Base-by-base conservation (phyloP, 345 rosid species). In the Eucalyptus pauciflora region DNA sequence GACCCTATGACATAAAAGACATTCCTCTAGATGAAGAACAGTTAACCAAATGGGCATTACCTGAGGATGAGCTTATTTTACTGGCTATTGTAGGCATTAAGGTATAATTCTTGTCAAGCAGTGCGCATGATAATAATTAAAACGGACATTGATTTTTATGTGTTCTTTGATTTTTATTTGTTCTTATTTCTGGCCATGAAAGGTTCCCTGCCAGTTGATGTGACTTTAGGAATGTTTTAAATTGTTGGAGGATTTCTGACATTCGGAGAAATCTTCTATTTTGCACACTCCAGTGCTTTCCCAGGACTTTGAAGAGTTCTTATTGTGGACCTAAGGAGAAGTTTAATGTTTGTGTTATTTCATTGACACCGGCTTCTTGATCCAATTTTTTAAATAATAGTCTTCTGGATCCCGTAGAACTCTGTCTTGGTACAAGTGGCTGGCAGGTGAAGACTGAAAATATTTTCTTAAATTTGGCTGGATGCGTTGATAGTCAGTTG, bases 51-150 rank as follows among this genome's bases (percentile, higher is more conserved):
- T 98, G 99, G 99, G 93, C 88, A 86, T 91, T 98, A 90, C 99
- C 99, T 45, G 99, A 96, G 88, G 94, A 95, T 89, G 97, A 96
- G 86, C 99, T 98, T 92, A 94, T 97, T 91, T 91, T 98, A 93
- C 92, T 98, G 91, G 99, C 95, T 88, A 93, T 97, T 87, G 95
- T 97, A 89, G 99, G 99, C 91, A 92, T 98, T 45, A 97, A 97
- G 99, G 99, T 98, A 92, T 89, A 7, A 48, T 6, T 87, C 43
- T 31, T 41, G 48, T 0, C 48, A 37, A 41, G 83, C 83, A 76
- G 46, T 76, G 46, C 14, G 20, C 83, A 2, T 41, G 20, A 76
- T 76, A 20, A 20, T 0, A 76, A 76, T 29, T 76, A 41, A 76
- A 76, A 0, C 6, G 46, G 48, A 41, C 0, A 20, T 76, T 37